Evolutionary conservation across 768 basidiomycete genomes (phyloP), one percentile per base, ranked within the genome.

Genomic region (Amanita inopinata): DNA sequence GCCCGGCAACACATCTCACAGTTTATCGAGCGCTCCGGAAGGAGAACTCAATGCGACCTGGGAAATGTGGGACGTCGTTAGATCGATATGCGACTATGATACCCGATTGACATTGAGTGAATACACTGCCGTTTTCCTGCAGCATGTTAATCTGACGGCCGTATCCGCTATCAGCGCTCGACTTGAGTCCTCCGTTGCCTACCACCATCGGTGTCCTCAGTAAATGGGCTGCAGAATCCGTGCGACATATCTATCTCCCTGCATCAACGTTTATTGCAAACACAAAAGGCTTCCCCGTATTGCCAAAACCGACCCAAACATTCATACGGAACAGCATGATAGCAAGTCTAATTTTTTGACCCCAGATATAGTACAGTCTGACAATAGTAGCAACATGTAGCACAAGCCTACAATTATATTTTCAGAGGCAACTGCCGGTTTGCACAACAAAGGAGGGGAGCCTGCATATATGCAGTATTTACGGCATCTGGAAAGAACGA

Each of bases 61-160:
- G 94, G 96, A 98, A 59, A 94, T 93, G 78, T 99, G 96, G 96
- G 96, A 98, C 59, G 73, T 83, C 35, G 88, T 99, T 45, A 72
- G 93, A 47, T 81, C 83, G 2, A 73, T 94, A 24, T 99, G 96
- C 59, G 82, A 82, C 45, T 94, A 92, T 59, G 78, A 76, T 55
- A 66, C 72, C 22, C 74, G 86, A 19, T 55, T 91, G 46, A 81
- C 81, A 2, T 56, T 88, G 44, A 81, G 87, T 90, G 58, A 50
- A 71, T 61, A 35, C n/a, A n/a, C n/a, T n/a, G n/a, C 11, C 22
- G 27, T 23, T 23, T n/a, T 32, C 18, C 20, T 27, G 46, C 19
- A 45, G 41, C 33, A 48, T 33, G 9, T 11, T 40, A 30, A 38
- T 31, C 34, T 36, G n/a, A 38, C 46, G 42, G 38, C 18, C 37